Evolutionary conservation across 352 stramenopile genomes (phyloP).

Genomic region (Globisporangium yorkense): DNA sequence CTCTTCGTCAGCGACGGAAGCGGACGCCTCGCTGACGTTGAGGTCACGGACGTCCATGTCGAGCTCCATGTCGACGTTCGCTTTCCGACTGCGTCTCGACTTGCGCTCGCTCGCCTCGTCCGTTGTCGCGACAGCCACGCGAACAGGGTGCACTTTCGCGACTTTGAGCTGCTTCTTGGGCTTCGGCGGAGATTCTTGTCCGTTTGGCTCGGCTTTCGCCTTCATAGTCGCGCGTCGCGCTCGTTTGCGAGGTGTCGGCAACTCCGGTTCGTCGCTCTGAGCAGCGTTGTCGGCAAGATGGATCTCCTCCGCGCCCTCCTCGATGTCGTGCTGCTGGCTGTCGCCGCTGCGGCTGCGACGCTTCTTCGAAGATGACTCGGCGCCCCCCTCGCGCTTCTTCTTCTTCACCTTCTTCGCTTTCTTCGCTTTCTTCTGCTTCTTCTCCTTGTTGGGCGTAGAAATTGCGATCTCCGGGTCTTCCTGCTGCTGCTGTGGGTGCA

Average conservation of each 20-base stretch:
- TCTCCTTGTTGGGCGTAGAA: conserved; percentile 2
- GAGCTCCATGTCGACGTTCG: conserved; percentile 50
- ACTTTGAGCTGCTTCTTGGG: background rate
- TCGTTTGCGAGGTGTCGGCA: background rate
- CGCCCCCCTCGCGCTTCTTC: background rate
- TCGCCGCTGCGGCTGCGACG: background rate
- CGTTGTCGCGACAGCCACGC: conserved; percentile 40
- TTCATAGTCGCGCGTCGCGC: background rate
- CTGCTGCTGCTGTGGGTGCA: background rate
- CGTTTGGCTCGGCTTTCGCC: no score
- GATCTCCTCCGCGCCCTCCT: no score
- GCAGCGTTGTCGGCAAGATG: no score
- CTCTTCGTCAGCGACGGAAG: conserved; percentile 3
- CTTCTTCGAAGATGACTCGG: no score
- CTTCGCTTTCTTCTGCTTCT: background rate
- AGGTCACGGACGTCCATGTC: conserved; percentile 42
- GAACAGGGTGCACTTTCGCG: conserved; percentile 13
- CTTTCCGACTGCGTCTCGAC: conserved; percentile 18
- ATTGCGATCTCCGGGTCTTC: background rate
- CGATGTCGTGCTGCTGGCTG: background rate
- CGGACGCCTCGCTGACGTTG: conserved; percentile 4
- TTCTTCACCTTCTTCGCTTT: conserved; percentile 3
- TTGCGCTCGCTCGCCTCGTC: conserved; percentile 48
- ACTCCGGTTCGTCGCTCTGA: no score
- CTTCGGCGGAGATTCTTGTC: background rate